Evolutionary conservation across 2,329 filamentous ascomycete species (phyloP).

Genomic region (Trichoderma sp.): DNA sequence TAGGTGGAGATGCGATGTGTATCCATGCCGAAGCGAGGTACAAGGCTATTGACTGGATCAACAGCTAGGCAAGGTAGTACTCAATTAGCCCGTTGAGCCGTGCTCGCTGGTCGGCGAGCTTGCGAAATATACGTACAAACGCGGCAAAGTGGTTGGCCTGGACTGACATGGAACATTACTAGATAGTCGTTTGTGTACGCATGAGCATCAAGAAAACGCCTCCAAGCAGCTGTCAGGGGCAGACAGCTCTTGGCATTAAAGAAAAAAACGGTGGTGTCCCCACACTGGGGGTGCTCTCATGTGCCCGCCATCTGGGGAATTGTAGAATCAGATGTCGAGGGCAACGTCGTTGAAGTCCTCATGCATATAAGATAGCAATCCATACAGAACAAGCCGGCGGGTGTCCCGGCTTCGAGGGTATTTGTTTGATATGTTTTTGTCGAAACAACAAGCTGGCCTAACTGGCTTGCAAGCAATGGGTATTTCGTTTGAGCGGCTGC

Average conservation of each 20-base stretch:
- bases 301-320: not conserved
- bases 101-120: not conserved
- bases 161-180: conserved; percentile 11
- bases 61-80: not conserved
- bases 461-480: not conserved
- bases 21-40: conserved; percentile 13
- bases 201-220: not conserved
- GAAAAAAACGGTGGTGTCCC: not conserved
- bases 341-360: not conserved
- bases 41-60: not conserved
- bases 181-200: not conserved
- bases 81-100: conserved; percentile 1
- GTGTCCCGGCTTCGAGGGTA: not conserved
- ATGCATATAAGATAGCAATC: not conserved
- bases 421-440: not conserved
- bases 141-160: not conserved
- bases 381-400: not conserved
- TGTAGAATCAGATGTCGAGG: not conserved
- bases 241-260: not conserved
- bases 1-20: conserved; percentile 9
- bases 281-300: not conserved
- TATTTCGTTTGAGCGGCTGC: not conserved
- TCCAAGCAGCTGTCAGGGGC: not conserved
- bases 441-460: not conserved
- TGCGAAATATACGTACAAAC: conserved; percentile 14